Evolutionary conservation across 352 stramenopile genomes (phyloP), one percentile per base, ranked within the genome.

Genomic region (Lagenidium giganteum): DNA sequence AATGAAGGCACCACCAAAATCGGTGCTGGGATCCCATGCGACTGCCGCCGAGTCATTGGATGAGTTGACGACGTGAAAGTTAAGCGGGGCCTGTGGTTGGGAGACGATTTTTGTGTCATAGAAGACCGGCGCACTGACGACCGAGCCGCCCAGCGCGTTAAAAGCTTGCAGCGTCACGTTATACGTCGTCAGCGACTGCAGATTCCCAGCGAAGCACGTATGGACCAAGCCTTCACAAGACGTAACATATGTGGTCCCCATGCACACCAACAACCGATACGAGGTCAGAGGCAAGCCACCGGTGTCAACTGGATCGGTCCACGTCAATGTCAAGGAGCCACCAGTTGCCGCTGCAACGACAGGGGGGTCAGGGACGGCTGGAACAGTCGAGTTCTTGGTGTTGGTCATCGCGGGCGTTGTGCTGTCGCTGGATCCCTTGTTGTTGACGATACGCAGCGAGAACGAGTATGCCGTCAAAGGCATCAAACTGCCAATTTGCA

Each of bases 121-220:
- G 2, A 47, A 40, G 3, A 28, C 22, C 1, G 36, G 5, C 1
- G 21, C 12, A 30, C 70, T 81, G 0, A 47, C 21, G 9, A 4
- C 34, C 4, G 73, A 83, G 4, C 51, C 34, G 3, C 65, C 73
- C 4, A 78, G 22, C 0, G 39, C 18, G 22, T 86, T 86, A 26
- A 55, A 50, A 3, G 61, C 62, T 3, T 55, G 38, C 7, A 86
- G 17, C 7, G 57, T 69, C 0, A 64, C 47, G 1, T 17, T 51
- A 47, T 83, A 86, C 35, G 77, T 63, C 4, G 59, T 71, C 26
- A 71, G 42, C 2, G 69, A 70, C 6, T 78, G 24, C 2, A 86
- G 40, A 16, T 57, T 53, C 1, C 46, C 54, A 8, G 83, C 29
- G 0, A 49, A 47, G 29, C 73, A 83, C 11, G 47, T 54, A 21